These are phyloP conservation scores for Calonectria leucothoes DNA, from an alignment of 2,329 filamentous ascomycete species.

Conservation along the genomic window DNA sequence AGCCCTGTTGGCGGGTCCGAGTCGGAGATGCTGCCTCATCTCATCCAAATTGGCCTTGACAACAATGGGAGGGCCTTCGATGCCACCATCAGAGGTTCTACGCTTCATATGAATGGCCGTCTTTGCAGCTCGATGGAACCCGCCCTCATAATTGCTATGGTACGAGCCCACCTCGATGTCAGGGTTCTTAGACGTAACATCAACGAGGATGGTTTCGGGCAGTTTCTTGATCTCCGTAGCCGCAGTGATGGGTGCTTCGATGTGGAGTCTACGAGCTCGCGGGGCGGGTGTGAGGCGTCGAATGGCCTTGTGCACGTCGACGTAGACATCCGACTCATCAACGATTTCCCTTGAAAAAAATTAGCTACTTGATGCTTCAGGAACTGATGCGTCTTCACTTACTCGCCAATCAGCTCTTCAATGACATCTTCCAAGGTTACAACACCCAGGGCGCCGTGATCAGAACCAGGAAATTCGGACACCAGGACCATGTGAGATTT, in stretches of 20 bases:
- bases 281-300: conserved; percentile 88
- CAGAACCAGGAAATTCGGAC: conserved; percentile 88
- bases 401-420: conserved; percentile 98
- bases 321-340: conserved; percentile 97
- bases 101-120: conserved; percentile 70
- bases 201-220: conserved; percentile 46
- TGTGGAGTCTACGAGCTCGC: conserved; percentile 69
- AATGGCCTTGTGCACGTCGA: conserved; percentile 98
- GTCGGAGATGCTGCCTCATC: conserved; percentile 72
- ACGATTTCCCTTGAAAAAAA: conserved; percentile 83
- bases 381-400: conserved; percentile 52
- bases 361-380: conserved; percentile 22
- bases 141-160: conserved; percentile 51
- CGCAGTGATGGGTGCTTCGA: conserved; percentile 45
- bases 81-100: conserved; percentile 67
- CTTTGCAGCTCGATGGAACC: conserved; percentile 59
- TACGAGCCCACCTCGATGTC: conserved; percentile 49
- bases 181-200: conserved; percentile 58
- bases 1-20: conserved; percentile 75
- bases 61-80: conserved; percentile 60
- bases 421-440: conserved; percentile 98
- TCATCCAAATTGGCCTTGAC: conserved; percentile 72
- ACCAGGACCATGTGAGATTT: conserved; percentile 99
- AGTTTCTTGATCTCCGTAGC: conserved; percentile 46
- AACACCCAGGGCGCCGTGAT: conserved; percentile 90